Conservation (phyloP, 164 flowering plant genomes). For the Vitis vinifera region DNA sequence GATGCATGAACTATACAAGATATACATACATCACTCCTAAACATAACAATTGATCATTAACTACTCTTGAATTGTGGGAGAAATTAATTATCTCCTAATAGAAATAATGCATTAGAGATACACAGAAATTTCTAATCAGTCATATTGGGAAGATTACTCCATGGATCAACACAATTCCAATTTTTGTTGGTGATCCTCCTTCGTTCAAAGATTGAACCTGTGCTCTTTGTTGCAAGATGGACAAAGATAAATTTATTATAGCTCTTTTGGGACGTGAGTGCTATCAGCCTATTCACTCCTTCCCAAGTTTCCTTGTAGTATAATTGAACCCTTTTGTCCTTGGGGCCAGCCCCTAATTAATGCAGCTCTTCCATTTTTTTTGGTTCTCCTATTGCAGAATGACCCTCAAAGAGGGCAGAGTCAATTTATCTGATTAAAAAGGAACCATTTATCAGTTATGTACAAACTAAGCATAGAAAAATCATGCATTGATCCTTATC, state of each 20-base stretch:
- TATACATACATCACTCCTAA: too few relatives aligned
- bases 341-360: conserved; percentile 23
- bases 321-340: conserved; percentile 20
- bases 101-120: too few relatives aligned
- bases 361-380: conserved; percentile 20
- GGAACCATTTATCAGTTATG: too few relatives aligned
- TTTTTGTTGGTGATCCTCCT: conserved; percentile 4
- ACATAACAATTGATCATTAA: too few relatives aligned
- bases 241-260: conserved; percentile 36
- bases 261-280: background rate
- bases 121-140: too few relatives aligned
- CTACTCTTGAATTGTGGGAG: too few relatives aligned
- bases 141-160: conserved; percentile 8
- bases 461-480: too few relatives aligned
- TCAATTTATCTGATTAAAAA: too few relatives aligned
- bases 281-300: background rate
- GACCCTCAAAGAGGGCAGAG: conserved; percentile 21
- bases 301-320: conserved; percentile 23
- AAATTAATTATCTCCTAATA: too few relatives aligned
- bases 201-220: conserved; percentile 22
- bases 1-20: too few relatives aligned
- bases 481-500: background rate
- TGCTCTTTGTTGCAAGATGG: conserved; percentile 24
- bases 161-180: conserved; percentile 27
- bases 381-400: conserved; percentile 9